A percentile compares a stretch with the other conserved stretches of the same genome.
Conservation (phyloP, 164 flowering plant species). For the Pachysandra terminalis region DNA sequence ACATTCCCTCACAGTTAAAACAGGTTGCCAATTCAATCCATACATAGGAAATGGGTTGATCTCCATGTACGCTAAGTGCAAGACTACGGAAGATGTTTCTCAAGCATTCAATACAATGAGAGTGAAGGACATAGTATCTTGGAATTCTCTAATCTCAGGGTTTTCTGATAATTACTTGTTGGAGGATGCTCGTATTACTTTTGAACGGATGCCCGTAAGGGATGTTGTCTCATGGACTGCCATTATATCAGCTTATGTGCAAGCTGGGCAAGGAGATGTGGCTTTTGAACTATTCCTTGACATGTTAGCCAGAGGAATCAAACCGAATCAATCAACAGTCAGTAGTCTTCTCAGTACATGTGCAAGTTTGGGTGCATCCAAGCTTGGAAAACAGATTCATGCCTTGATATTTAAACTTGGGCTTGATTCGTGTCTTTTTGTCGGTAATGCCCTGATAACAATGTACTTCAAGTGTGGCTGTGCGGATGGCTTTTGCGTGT, state of each 20-base stretch:
- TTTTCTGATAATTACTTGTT: conserved; percentile 33
- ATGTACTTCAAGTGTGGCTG: conserved; percentile 43
- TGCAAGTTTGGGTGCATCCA: conserved; percentile 23
- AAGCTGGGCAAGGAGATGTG: conserved; percentile 28
- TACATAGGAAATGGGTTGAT: conserved; percentile 41
- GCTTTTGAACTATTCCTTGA: conserved; percentile 34
- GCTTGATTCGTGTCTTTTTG: conserved; percentile 23
- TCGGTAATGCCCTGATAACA: conserved; percentile 32
- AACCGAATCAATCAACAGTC: conserved; percentile 34
- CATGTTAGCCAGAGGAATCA: conserved; percentile 29
- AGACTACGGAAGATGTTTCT: conserved; percentile 30
- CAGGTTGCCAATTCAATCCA: conserved; percentile 27
- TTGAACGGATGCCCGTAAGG: conserved; percentile 40
- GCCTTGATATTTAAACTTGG: conserved; percentile 31
- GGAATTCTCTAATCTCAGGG: conserved; percentile 35
- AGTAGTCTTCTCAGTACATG: conserved; percentile 37
- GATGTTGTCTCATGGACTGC: conserved; percentile 49
- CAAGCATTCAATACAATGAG: conserved; percentile 31
- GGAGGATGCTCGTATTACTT: conserved; percentile 33
- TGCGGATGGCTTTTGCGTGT: conserved; percentile 28
- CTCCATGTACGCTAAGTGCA: conserved; percentile 44
- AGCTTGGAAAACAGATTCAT: conserved; percentile 31
- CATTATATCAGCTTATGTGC: conserved; percentile 43
- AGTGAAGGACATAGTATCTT: conserved; percentile 30
- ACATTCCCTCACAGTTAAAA: conserved; percentile 34